Evolutionary conservation across 1,284 basidiomycete species (phyloP).

Genomic region (Cryptococcus depauperatus): DNA sequence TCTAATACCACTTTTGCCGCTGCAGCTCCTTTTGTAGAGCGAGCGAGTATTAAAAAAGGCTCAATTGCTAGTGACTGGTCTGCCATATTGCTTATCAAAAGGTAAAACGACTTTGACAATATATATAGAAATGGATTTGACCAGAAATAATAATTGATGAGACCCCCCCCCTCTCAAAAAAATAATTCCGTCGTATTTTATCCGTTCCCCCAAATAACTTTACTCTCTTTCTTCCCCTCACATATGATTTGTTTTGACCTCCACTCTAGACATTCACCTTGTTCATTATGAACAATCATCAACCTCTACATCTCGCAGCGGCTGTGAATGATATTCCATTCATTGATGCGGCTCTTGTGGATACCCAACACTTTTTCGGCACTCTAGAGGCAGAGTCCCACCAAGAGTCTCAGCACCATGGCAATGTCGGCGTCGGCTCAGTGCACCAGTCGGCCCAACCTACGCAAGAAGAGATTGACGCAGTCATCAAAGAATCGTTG

Average conservation of each 20-base stretch:
- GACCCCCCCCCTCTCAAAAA: no score
- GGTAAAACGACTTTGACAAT: no score
- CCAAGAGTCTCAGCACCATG: not conserved
- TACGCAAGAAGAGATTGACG: constrained; percentile 17
- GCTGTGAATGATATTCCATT: constrained; percentile 8
- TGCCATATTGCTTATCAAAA: constrained; percentile 20
- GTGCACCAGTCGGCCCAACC: not conserved
- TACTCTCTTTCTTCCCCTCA: constrained; percentile 9
- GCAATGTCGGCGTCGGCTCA: not conserved
- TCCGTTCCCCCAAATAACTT: not conserved
- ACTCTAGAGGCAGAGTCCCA: not conserved
- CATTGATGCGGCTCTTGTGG: constrained; percentile 9
- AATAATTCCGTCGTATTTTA: constrained; percentile 3
- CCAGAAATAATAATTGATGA: no score
- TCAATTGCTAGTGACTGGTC: constrained; percentile 50
- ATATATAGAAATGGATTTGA: no score
- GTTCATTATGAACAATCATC: constrained; percentile 4
- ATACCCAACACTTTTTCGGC: constrained; percentile 9
- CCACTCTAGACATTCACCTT: constrained; percentile 13
- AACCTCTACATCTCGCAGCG: constrained; percentile 11
- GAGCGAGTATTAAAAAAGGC: constrained; percentile 80
- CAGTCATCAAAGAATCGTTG: constrained; percentile 20
- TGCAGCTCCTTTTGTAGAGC: constrained; percentile 79
- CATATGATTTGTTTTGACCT: constrained; percentile 14
- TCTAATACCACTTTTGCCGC: constrained; percentile 81